A percentile compares a stretch with the other conserved stretches of the same genome.
Conservation (phyloP, 768 basidiomycete genomes). For the Termitomyces eurrhizus region DNA sequence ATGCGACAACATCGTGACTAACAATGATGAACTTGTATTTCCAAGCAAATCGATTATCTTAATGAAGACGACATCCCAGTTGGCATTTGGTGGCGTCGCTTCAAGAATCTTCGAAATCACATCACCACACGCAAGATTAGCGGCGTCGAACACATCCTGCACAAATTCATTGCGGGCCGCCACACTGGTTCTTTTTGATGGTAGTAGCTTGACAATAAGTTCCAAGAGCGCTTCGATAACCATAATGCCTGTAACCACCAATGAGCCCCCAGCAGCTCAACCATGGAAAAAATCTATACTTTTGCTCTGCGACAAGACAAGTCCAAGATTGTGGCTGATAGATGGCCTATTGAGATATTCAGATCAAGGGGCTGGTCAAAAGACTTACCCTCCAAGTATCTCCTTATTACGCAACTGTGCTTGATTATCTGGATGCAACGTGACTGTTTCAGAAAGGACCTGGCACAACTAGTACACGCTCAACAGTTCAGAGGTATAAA, state of each 20-base stretch:
- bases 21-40: slow-evolving; percentile 44
- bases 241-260: slow-evolving; percentile 38
- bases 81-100: slow-evolving; percentile 31
- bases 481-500: neutral
- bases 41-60: slow-evolving; percentile 48
- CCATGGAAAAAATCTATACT: slow-evolving; percentile 26
- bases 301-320: slow-evolving; percentile 41
- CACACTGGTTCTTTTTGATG: slow-evolving; percentile 29
- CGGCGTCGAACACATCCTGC: slow-evolving; percentile 44
- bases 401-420: slow-evolving; percentile 38
- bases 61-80: slow-evolving; percentile 52
- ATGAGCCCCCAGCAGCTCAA: neutral
- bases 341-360: neutral
- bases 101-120: slow-evolving; percentile 39
- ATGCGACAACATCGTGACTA: slow-evolving; percentile 19
- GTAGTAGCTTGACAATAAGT: slow-evolving; percentile 53
- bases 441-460: slow-evolving; percentile 45
- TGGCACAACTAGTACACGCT: slow-evolving; percentile 43
- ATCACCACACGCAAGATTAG: slow-evolving; percentile 30
- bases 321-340: slow-evolving; percentile 33
- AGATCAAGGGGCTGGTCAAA: neutral
- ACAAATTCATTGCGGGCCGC: slow-evolving; percentile 45
- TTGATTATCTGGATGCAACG: slow-evolving; percentile 37
- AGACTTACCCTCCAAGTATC: slow-evolving; percentile 46
- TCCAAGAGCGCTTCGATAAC: slow-evolving; percentile 54